These are phyloP conservation scores for Claviceps humidiphila DNA, from an alignment of 2,329 filamentous ascomycete genomes.

Conservation along the genomic window DNA sequence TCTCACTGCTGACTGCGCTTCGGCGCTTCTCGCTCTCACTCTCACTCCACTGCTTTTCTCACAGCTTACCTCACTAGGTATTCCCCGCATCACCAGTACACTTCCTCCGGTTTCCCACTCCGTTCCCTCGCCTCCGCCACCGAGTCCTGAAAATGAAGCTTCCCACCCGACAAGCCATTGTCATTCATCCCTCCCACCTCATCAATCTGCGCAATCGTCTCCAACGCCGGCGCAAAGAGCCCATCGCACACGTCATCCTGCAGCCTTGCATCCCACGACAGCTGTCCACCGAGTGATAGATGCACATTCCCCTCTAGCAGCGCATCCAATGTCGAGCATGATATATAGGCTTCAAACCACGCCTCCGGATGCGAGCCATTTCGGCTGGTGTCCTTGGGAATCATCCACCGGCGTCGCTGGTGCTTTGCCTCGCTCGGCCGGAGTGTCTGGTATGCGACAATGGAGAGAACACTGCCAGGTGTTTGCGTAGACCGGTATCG, in stretches of 20 bases:
- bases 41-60: not conserved
- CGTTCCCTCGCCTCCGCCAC: not conserved
- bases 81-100: conserved; percentile 6
- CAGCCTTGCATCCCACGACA: conserved; percentile 13
- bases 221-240: conserved; percentile 16
- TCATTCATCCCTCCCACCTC: conserved; percentile 16
- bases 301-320: conserved; percentile 14
- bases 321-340: conserved; percentile 10
- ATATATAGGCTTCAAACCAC: conserved; percentile 18
- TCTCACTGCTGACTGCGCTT: not conserved
- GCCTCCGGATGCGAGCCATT: not conserved
- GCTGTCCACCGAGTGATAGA: conserved; percentile 15
- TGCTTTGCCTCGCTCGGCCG: not conserved
- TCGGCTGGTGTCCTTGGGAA: not conserved
- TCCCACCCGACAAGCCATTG: conserved; percentile 9
- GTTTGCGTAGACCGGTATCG: conserved; percentile 9
- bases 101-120: not conserved
- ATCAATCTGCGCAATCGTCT: conserved; percentile 20
- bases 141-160: not conserved
- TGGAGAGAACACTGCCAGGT: conserved; percentile 10
- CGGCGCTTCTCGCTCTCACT: not conserved
- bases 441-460: conserved; percentile 13
- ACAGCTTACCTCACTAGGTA: not conserved
- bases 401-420: conserved; percentile 4
- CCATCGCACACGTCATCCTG: conserved; percentile 12